These are phyloP conservation scores for Boletus rubropictus DNA, from an alignment of 768 basidiomycete species.

Conservation along the genomic window DNA sequence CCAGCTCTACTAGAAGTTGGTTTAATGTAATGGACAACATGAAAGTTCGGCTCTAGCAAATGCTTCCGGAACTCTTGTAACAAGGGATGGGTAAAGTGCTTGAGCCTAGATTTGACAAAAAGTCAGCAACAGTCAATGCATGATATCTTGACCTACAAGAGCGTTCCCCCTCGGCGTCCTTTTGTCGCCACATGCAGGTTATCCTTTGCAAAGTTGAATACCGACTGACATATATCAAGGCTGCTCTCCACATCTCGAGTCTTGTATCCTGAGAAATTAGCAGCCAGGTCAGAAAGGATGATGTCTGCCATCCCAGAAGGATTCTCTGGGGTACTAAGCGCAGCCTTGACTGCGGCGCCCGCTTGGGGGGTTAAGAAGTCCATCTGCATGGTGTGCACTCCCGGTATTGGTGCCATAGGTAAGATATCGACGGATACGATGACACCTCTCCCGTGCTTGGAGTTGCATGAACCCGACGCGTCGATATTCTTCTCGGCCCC, in stretches of 20 bases:
- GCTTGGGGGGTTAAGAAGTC: constrained; percentile 68
- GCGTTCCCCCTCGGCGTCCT: constrained; percentile 36
- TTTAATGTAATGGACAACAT: constrained; percentile 64
- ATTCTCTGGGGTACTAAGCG: constrained; percentile 30
- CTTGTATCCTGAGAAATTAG: constrained; percentile 70
- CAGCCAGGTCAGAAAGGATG: constrained; percentile 87
- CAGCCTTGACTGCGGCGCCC: constrained; percentile 37
- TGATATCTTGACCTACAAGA: constrained; percentile 45
- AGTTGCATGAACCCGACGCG: constrained; percentile 22
- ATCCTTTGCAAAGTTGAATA: constrained; percentile 57
- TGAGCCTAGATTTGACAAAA: constrained; percentile 48
- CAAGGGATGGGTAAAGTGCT: constrained; percentile 77
- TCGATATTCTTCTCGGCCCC: background rate
- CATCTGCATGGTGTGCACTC: constrained; percentile 67
- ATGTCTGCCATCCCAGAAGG: constrained; percentile 57
- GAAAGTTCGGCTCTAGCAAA: constrained; percentile 59
- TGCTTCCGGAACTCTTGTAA: constrained; percentile 57
- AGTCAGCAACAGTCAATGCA: background rate
- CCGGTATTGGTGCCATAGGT: constrained; percentile 61
- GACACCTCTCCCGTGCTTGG: constrained; percentile 20
- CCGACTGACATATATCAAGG: constrained; percentile 69
- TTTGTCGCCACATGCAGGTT: constrained; percentile 45
- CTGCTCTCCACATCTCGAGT: constrained; percentile 60
- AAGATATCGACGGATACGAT: constrained; percentile 83
- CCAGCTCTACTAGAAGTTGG: constrained; percentile 74